Evolutionary conservation across 768 basidiomycete species (phyloP), one percentile per base, ranked within the genome.

Genomic region (Royoungia palumana): DNA sequence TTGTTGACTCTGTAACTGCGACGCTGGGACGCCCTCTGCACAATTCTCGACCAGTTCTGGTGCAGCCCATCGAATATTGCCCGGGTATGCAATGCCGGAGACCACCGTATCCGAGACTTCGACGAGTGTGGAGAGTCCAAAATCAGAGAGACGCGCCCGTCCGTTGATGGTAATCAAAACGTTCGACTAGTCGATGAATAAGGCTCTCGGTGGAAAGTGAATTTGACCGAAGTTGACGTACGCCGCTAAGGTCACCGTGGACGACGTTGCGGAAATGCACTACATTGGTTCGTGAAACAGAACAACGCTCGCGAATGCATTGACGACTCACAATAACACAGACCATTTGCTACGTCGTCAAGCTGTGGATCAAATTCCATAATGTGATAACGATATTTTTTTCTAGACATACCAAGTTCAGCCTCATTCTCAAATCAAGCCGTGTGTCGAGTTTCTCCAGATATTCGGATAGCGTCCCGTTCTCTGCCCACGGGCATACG

Each of bases 231-330:
- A 27, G 16, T 0, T 11, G 13, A 65, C 57, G 4, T 41, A 55
- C 74, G 9, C 70, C 66, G 50, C 72, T 72, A 16, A 75, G 41
- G 39, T 75, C 74, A 4, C 74, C 72, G 24, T 75, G 74, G 20
- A 71, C 59, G 20, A 62, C 14, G n/a, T 50, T 22, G 64, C 50
- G 40, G 13, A 55, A 32, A 37, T 60, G 59, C 42, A 65, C 59
- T 67, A 45, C 24, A 36, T 34, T 19, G 17, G 41, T 52, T 19
- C 19, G 28, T 24, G 11, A 52, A 25, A 38, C 36, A 6, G 19
- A 22, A 7, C 12, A 21, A 12, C 25, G 21, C 14, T 6, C 37
- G 5, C 19, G 8, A 41, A 25, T 20, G 6, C 11, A 16, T 0
- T 3, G 6, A 37, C 16, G 19, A 43, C 48, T 25, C 25, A 65